Evolutionary conservation across 805 yeast genomes (phyloP), one percentile per base, ranked within the genome.

Genomic region (Candida piceae): DNA sequence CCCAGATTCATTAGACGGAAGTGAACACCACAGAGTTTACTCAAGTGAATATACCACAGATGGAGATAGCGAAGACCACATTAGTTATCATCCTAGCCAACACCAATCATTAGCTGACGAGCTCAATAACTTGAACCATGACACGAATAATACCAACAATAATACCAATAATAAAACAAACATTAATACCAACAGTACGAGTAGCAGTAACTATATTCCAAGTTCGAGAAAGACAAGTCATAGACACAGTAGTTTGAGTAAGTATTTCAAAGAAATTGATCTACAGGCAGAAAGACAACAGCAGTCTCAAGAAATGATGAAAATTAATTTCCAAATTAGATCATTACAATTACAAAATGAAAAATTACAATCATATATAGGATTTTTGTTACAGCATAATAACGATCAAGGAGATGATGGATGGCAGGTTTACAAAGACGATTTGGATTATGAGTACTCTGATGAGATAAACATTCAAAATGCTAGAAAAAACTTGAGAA

Each of bases 301-400:
- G 27, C 55, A 59, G 35, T 58, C 65, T 24, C 75, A 72, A 48
- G 78, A 74, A 42, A 62, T 73, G 45, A 69, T 67, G 52, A 72
- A 67, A 47, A 60, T 74, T 45, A 66, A 67, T 42, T 75, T 75
- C 51, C 78, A 74, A 52, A 57, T 74, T 34, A 74, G 70, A 50
- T 72, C 78, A 8, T 55, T 75, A 41, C 67, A 69, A 44, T 53
- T 74, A 36, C 79, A 75, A 49, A 74, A 74, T 50, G 81, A 75
- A 38, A 74, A 75, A 48, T 59, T 75, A 25, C 61, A 72, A 38
- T 72, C 78, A 25, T 75, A 73, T 48, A 75, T 75, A 52, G 80
- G 80, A 8, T 75, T 73, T 43, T 69, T 74, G 41, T 57, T 73
- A 32, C 80, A 75, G 47, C 69, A 72, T 44, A 64, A 43, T 13